Percentiles rank a stretch among this genome's conserved stretches.
phyloP scores from a whole-genome alignment of 2,329 filamentous ascomycete species.

The Pyrenochaeta sp. region DNA sequence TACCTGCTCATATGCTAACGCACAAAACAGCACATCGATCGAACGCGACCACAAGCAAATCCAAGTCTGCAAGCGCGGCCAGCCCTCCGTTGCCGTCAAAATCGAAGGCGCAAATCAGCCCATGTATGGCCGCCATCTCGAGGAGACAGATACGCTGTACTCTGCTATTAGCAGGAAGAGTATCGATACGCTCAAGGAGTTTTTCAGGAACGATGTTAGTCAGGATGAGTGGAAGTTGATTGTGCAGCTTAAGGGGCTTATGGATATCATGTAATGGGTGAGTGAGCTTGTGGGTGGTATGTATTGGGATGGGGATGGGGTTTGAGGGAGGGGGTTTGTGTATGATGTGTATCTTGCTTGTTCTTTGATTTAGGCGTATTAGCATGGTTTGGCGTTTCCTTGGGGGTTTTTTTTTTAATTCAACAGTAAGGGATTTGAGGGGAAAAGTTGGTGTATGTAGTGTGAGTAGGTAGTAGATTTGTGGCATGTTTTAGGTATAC shows the following conservation, averaged over 20 bases:
- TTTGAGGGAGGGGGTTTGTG: neutral
- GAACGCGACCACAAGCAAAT: slow-evolving; percentile 98
- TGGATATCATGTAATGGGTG: slow-evolving; percentile 69
- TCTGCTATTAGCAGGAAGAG: slow-evolving; percentile 84
- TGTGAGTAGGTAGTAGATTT: neutral
- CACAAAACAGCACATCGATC: slow-evolving; percentile 77
- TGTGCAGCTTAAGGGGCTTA: slow-evolving; percentile 92
- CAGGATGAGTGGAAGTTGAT: slow-evolving; percentile 96
- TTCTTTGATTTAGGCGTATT: slow-evolving; percentile 1
- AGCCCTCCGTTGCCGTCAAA: slow-evolving; percentile 97
- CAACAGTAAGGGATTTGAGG: neutral
- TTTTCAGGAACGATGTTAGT: slow-evolving; percentile 84
- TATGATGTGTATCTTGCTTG: neutral
- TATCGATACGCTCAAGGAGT: slow-evolving; percentile 96
- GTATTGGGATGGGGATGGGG: neutral
- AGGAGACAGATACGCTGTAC: slow-evolving; percentile 89
- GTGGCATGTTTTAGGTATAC: neutral
- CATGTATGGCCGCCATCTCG: slow-evolving; percentile 91
- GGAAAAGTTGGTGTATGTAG: too few species aligned
- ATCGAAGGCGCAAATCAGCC: slow-evolving; percentile 95
- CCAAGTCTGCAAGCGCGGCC: slow-evolving; percentile 89
- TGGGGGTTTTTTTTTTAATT: neutral
- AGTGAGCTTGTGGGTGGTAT: neutral
- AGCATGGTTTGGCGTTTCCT: slow-evolving; percentile 1
- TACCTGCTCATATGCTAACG: too few species aligned